A percentile compares a stretch with the other conserved stretches of the same genome.
phyloP scores from a whole-genome alignment of 805 yeast genomes.

The Wickerhamiella alocasiicola region DNA sequence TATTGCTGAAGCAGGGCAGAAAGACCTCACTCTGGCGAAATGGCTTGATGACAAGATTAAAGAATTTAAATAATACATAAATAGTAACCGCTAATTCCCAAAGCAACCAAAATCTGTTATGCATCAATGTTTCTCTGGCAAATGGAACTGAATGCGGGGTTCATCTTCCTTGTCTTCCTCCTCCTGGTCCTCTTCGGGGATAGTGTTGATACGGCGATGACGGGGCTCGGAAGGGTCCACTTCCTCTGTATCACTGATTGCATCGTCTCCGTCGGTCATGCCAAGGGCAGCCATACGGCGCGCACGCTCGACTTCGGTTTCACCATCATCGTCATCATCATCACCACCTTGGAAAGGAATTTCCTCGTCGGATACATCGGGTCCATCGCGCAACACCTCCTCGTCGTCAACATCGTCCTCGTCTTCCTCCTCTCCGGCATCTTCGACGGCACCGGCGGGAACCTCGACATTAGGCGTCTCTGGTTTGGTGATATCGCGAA shows the following conservation, averaged over 20 bases:
- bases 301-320: constrained; percentile 53
- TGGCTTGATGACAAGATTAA: no score
- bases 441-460: neutral
- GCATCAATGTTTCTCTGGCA: constrained; percentile 6
- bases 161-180: constrained; percentile 1
- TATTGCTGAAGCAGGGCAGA: constrained; percentile 24
- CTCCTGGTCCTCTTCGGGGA: constrained; percentile 10
- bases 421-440: neutral
- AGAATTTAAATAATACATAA: no score
- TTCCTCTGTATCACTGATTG: constrained; percentile 18
- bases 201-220: constrained; percentile 10
- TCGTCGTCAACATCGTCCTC: constrained; percentile 16
- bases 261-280: constrained; percentile 18
- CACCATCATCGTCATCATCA: constrained; percentile 31
- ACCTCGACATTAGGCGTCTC: neutral
- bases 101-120: no score
- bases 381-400: constrained; percentile 13
- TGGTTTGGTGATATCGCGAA: constrained; percentile 11
- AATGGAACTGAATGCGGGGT: constrained; percentile 8
- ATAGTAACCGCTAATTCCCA: no score
- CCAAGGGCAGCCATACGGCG: constrained; percentile 41
- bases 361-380: constrained; percentile 16
- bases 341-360: constrained; percentile 20
- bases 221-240: neutral
- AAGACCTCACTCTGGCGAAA: constrained; percentile 20